These are phyloP conservation scores for Paxillus involutus DNA, from an alignment of 768 basidiomycete genomes.

Conservation along the genomic window DNA sequence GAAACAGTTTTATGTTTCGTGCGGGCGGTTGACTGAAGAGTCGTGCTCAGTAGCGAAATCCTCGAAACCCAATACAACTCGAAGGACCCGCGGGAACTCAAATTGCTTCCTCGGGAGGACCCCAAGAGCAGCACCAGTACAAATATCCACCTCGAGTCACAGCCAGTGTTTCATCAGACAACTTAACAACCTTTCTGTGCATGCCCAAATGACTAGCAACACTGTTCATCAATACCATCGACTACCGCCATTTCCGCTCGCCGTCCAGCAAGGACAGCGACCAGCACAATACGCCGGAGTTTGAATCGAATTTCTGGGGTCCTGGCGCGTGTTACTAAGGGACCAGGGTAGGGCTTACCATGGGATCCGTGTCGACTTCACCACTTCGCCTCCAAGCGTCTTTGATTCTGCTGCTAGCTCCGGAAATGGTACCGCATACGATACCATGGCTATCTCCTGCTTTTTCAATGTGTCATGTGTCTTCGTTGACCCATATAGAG, in stretches of 20 bases:
- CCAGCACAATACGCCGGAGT: constrained; percentile 21
- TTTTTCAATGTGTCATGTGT: constrained; percentile 99
- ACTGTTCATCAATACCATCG: neutral
- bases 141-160: neutral
- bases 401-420: constrained; percentile 85
- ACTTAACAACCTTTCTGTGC: neutral
- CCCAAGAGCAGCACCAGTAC: constrained; percentile 15
- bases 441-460: constrained; percentile 86
- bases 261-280: neutral
- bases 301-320: constrained; percentile 31
- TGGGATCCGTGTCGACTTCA: constrained; percentile 83
- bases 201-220: neutral
- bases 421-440: constrained; percentile 87
- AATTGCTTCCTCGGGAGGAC: constrained; percentile 19
- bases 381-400: constrained; percentile 80
- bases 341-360: constrained; percentile 46
- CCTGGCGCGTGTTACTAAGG: constrained; percentile 16
- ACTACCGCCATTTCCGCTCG: neutral
- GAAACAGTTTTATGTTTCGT: constrained; percentile 30
- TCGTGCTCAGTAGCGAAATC: constrained; percentile 28
- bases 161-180: neutral
- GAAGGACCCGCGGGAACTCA: constrained; percentile 29
- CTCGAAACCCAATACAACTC: constrained; percentile 26
- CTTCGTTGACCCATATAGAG: constrained; percentile 92
- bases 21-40: constrained; percentile 25